Evolutionary conservation across 176 grass and related monocot genomes (phyloP).

Genomic region (Rhynchospora breviuscula): DNA sequence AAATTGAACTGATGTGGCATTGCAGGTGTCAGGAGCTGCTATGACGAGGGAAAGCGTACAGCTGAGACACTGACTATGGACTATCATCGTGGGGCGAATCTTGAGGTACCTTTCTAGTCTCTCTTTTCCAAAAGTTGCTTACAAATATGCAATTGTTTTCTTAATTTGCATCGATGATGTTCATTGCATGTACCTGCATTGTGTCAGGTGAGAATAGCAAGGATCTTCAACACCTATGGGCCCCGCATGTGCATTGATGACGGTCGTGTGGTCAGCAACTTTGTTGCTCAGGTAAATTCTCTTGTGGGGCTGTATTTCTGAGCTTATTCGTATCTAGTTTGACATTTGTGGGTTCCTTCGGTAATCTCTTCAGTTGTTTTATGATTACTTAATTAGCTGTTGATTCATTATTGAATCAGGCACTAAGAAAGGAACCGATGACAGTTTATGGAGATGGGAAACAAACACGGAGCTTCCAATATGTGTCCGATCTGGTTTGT

Average conservation of each 20-base stretch:
- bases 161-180: neutral
- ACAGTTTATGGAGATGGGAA: conserved; percentile 94
- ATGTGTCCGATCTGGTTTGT: conserved; percentile 81
- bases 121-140: neutral
- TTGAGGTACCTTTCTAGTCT: conserved; percentile 41
- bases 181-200: neutral
- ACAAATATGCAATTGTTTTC: neutral
- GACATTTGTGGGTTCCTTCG: neutral
- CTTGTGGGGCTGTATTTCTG: neutral
- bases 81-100: conserved; percentile 80
- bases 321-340: neutral
- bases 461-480: conserved; percentile 96
- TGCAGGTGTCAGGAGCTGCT: conserved; percentile 85
- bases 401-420: conserved; percentile 31
- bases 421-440: conserved; percentile 76
- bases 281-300: conserved; percentile 75
- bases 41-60: conserved; percentile 82
- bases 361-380: neutral
- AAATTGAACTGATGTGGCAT: neutral
- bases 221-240: conserved; percentile 88
- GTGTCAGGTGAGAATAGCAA: conserved; percentile 63
- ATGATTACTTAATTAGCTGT: conserved; percentile 10
- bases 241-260: conserved; percentile 97
- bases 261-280: conserved; percentile 92
- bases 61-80: conserved; percentile 95